Percentiles rank a stretch among this genome's conserved stretches.
Conservation (phyloP, 2,329 filamentous ascomycete genomes). For the Cordyceps cicadae region DNA sequence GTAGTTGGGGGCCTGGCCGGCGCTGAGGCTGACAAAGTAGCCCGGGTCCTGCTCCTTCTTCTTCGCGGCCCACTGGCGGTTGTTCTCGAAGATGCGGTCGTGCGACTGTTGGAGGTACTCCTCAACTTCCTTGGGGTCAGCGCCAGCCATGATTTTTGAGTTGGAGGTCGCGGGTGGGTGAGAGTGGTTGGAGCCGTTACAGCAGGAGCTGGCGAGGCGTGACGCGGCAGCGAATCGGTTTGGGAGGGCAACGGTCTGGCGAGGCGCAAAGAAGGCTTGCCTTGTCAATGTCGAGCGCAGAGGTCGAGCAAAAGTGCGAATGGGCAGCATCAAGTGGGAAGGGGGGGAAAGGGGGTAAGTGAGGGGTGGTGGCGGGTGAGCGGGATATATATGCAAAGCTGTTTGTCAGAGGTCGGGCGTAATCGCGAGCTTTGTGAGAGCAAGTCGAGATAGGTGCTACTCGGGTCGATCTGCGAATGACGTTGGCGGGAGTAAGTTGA, state of each 20-base stretch:
- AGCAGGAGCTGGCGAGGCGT: slow-evolving; percentile 9
- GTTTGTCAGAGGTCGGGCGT: not conserved
- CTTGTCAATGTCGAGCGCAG: slow-evolving; percentile 5
- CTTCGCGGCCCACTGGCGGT: slow-evolving; percentile 55
- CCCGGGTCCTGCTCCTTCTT: slow-evolving; percentile 51
- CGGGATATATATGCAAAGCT: not conserved
- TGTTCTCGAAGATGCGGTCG: slow-evolving; percentile 61
- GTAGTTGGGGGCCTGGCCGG: slow-evolving; percentile 62
- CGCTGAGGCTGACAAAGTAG: slow-evolving; percentile 56
- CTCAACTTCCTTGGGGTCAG: slow-evolving; percentile 32
- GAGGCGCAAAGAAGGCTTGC: not conserved
- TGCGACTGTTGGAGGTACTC: slow-evolving; percentile 55
- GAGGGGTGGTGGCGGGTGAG: not conserved
- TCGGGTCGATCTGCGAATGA: slow-evolving; percentile 4
- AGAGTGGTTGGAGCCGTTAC: not conserved
- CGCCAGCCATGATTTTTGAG: slow-evolving; percentile 21
- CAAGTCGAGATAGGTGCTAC: slow-evolving; percentile 6
- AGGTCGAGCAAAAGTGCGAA: slow-evolving; percentile 10
- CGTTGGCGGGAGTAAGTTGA: slow-evolving; percentile 1
- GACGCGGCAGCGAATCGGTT: not conserved
- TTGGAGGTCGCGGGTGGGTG: not conserved
- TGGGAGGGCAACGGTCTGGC: not conserved
- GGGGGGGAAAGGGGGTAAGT: not conserved
- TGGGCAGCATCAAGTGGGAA: slow-evolving; percentile 5
- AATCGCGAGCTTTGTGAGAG: slow-evolving; percentile 2